A percentile compares a stretch with the other conserved stretches of the same genome.
These are phyloP conservation scores for Solanum pennellii DNA, from an alignment of 257 asterid species.

Conservation along the genomic window DNA sequence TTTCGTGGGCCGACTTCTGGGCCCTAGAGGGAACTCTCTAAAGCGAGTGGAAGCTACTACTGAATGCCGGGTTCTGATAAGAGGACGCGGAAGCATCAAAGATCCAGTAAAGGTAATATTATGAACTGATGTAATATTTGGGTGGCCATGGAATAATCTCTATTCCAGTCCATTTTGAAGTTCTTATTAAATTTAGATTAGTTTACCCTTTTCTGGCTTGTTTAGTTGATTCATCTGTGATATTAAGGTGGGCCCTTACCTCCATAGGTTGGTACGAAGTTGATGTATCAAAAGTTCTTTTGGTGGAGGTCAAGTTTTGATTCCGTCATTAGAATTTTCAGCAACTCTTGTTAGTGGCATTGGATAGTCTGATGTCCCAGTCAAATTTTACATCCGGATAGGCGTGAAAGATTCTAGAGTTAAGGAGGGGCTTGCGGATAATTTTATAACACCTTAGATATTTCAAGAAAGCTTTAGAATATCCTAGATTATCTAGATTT, in stretches of 20 bases:
- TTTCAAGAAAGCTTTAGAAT: no score
- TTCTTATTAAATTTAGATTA: background rate
- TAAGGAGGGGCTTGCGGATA: no score
- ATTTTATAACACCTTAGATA: no score
- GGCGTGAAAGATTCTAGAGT: no score
- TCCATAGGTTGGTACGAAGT: background rate
- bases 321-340: background rate
- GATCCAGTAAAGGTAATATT: constrained; percentile 74
- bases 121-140: background rate
- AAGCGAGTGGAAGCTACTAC: constrained; percentile 94
- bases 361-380: background rate
- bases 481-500: no score
- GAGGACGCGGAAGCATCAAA: constrained; percentile 99
- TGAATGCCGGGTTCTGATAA: constrained; percentile 89
- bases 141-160: background rate
- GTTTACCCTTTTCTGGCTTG: background rate
- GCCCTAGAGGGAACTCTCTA: constrained; percentile 98
- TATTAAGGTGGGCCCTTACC: background rate
- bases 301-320: background rate
- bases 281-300: background rate
- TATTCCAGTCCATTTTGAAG: background rate
- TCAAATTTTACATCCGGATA: no score
- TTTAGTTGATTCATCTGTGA: background rate
- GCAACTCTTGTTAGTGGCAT: background rate
- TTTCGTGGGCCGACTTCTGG: constrained; percentile 98